Evolutionary conservation across 176 grass and related monocot species (phyloP), one percentile per base, ranked within the genome.

Genomic region (Triticum urartu): DNA sequence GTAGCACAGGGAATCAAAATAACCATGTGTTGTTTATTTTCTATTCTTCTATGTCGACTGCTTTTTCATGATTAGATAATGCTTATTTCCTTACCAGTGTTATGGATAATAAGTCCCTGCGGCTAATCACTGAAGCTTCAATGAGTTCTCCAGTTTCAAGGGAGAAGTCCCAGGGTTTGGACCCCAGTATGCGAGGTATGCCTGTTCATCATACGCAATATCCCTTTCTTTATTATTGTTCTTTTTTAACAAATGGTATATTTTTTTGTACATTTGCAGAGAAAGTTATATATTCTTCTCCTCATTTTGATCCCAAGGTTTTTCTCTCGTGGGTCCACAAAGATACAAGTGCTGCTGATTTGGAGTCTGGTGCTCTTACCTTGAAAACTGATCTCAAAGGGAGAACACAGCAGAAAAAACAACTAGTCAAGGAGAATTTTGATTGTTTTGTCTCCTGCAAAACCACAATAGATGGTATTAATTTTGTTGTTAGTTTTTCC

Each of bases 401-500:
- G 71, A 94, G 97, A 87, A 99, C 97, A 38, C 94, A 96, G 62
- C 90, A 99, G 90, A 99, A 99, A 86, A 99, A 99, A 88, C 97
- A 99, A 72, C 82, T 99, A 74, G 94, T 99, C 78, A 99, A 99
- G 87, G 97, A 99, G 87, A 99, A 99, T 83, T 99, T 99, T 80
- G 97, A 99, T 94, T 99, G 97, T 86, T 99, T 99, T 70, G 92
- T 99, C 36, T 99, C 97, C 5, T 99, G 97, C 97, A 99, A 99
- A 91, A 99, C 97, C 67, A 99, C 97, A 60, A 99, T 99, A 85
- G 97, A 99, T 68, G 97, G 97, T 98, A 94, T 70, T 56, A 56
- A 25, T 87, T 65, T 78, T 74, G 42, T 62, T 77, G 4, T 85
- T 66, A 75, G 7, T 52, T 86, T 45, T 86, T 24, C 66, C 40